Percentiles rank a stretch among this genome's conserved stretches.
Evolutionary conservation across 2,329 filamentous ascomycete species (phyloP).

Genomic region (Fusarium solani-melongenae): DNA sequence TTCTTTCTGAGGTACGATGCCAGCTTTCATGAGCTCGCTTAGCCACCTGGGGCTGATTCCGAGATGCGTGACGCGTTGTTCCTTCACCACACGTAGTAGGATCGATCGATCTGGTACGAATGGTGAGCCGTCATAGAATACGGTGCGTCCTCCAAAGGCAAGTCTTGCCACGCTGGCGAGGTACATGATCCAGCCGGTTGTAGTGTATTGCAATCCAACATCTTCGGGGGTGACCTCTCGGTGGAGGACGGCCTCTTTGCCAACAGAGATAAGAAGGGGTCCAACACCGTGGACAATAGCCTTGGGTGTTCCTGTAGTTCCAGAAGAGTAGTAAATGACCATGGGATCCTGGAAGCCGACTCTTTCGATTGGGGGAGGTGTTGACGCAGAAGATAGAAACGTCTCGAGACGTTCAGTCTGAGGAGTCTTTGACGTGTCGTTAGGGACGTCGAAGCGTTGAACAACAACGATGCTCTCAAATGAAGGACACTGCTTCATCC

Average conservation of each 20-base stretch:
- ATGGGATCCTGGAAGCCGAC: constrained; percentile 80
- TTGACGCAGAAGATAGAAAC: constrained; percentile 54
- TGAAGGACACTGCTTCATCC: constrained; percentile 68
- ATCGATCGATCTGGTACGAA: constrained; percentile 75
- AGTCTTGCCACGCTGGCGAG: constrained; percentile 69
- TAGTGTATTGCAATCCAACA: constrained; percentile 67
- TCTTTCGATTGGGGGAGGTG: constrained; percentile 65
- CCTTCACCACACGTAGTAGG: constrained; percentile 70
- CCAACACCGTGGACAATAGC: constrained; percentile 85
- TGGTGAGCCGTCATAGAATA: constrained; percentile 88
- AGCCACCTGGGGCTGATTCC: constrained; percentile 83
- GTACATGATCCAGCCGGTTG: constrained; percentile 93
- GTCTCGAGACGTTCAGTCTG: constrained; percentile 55
- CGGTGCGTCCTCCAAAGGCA: constrained; percentile 66
- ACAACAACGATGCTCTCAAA: constrained; percentile 75
- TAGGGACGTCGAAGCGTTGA: constrained; percentile 70
- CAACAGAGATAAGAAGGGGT: constrained; percentile 65
- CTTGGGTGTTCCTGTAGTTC: constrained; percentile 86
- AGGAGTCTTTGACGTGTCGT: constrained; percentile 67
- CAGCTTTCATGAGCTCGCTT: constrained; percentile 74
- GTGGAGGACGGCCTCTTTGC: constrained; percentile 70
- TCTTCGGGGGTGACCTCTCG: constrained; percentile 53
- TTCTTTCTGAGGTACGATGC: constrained; percentile 69
- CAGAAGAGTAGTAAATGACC: constrained; percentile 81
- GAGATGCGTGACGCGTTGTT: constrained; percentile 76